These are phyloP conservation scores for Leucocoprinus sp. DNA, from an alignment of 768 basidiomycete genomes.

Conservation along the genomic window DNA sequence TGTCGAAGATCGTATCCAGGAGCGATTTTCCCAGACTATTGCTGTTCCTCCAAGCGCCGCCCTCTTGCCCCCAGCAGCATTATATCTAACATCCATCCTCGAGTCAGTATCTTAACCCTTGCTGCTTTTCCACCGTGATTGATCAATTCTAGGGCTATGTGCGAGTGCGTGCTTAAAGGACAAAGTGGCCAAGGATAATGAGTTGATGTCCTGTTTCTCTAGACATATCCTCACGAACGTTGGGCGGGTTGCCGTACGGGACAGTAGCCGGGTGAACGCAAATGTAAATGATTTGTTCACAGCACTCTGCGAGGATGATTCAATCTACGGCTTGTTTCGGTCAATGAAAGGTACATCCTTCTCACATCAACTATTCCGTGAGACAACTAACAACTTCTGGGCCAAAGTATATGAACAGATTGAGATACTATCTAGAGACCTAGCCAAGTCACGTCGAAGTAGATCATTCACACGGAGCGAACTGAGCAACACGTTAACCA, in stretches of 20 bases:
- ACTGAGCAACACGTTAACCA: conserved; percentile 27
- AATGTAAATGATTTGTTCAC: conserved; percentile 77
- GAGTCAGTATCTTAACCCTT: conserved; percentile 78
- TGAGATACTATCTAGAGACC: conserved; percentile 52
- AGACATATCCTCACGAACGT: conserved; percentile 84
- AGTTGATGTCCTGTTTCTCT: conserved; percentile 4
- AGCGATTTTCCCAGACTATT: conserved; percentile 47
- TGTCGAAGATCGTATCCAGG: conserved; percentile 54
- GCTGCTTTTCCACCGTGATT: no score
- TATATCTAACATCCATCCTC: conserved; percentile 88
- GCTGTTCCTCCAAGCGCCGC: conserved; percentile 43
- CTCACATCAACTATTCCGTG: no score
- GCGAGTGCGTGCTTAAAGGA: conserved; percentile 57
- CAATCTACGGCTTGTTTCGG: conserved; percentile 79
- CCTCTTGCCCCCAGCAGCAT: conserved; percentile 69
- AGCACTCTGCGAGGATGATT: conserved; percentile 85
- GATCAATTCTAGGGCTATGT: conserved; percentile 82
- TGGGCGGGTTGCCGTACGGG: conserved; percentile 76
- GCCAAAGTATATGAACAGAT: conserved; percentile 70
- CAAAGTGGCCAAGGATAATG: background rate
- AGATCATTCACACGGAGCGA: conserved; percentile 60
- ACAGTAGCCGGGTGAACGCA: conserved; percentile 72
- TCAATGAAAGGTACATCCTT: conserved; percentile 74
- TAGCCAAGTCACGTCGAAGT: conserved; percentile 48
- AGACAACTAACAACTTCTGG: conserved; percentile 12